Evolutionary conservation across 83 land plant genomes (phyloP), one percentile per base, ranked within the genome.

Genomic region (Picea abies): DNA sequence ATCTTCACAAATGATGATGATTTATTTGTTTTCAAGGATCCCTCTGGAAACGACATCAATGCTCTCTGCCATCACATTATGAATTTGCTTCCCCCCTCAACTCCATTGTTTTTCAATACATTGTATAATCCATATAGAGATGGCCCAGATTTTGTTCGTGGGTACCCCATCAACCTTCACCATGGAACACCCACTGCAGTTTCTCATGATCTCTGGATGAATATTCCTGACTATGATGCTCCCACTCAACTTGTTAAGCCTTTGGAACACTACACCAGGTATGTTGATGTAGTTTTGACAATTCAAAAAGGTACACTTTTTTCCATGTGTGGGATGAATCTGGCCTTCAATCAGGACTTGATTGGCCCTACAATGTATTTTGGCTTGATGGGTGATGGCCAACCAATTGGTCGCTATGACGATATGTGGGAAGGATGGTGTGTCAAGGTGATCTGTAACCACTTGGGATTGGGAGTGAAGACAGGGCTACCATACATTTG

Each of bases 391-490:
- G 94, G 94, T 15, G 94, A 92, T 81, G 94, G 94, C 2, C 93
- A 92, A 80, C 94, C 94, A 6, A 89, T 92, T 82, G 94, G 94
- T 14, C 89, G 91, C 60, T 92, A 92, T 76, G 94, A 92, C 60
- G 94, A 92, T 35, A 92, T 92, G 94, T 92, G 94, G 94, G 94
- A 90, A 64, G 94, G 94, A 60, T 92, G 94, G 94, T 92, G 94
- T 85, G 63, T 70, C 44, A 92, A 92, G 94, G 92, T 91, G 4
- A 91, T 91, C 8, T 91, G 93, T 78, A 90, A 91, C 62, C 93
- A 91, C 73, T 26, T 91, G 19, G 86, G 86, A 3, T 78, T 71
- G 35, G 93, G 93, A 19, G 88, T 91, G 52, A 91, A 91, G 86
- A 91, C 93, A 6, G 93, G 93, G 2, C 58, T 91, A 14, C 93